Evolutionary conservation across 1,284 basidiomycete species (phyloP).

Genomic region (Moesziomyces globuligerus): DNA sequence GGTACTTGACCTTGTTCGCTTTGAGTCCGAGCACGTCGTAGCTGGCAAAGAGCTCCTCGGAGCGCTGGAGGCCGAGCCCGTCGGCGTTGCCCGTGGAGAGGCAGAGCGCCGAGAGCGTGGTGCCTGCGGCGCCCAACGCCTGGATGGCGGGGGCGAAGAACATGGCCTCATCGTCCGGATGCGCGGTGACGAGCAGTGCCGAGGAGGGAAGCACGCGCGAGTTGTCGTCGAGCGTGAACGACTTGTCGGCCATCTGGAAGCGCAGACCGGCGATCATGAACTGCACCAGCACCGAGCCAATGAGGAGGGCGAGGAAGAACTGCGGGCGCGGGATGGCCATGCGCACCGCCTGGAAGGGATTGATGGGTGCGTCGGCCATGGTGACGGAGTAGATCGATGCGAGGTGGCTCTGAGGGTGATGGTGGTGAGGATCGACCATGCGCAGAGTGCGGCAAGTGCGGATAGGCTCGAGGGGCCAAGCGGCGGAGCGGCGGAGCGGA

Average conservation of each 20-base stretch:
- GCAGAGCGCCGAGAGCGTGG: conserved; percentile 69
- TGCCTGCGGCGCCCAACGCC: conserved; percentile 70
- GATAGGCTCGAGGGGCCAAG: too few species aligned
- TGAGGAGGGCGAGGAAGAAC: conserved; percentile 34
- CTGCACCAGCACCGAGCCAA: conserved; percentile 34
- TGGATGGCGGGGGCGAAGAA: conserved; percentile 85
- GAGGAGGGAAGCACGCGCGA: conserved; percentile 21
- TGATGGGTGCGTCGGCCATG: conserved; percentile 15
- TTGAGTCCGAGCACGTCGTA: conserved; percentile 75
- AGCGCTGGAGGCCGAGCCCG: conserved; percentile 77
- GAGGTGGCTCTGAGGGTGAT: too few species aligned
- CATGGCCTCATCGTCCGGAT: conserved; percentile 91
- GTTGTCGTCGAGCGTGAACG: neutral
- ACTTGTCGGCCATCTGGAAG: conserved; percentile 10
- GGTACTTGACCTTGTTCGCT: conserved; percentile 72
- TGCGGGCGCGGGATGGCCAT: conserved; percentile 37
- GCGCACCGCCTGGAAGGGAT: conserved; percentile 25
- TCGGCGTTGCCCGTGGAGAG: conserved; percentile 77
- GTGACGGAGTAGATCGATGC: neutral
- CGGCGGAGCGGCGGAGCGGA: too few species aligned
- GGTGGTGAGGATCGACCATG: too few species aligned
- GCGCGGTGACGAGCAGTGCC: conserved; percentile 79
- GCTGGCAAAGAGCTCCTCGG: conserved; percentile 73
- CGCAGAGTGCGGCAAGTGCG: too few species aligned
- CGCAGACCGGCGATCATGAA: conserved; percentile 36